Conservation (phyloP, 2,329 filamentous ascomycete genomes). For the Penicillium sp. region DNA sequence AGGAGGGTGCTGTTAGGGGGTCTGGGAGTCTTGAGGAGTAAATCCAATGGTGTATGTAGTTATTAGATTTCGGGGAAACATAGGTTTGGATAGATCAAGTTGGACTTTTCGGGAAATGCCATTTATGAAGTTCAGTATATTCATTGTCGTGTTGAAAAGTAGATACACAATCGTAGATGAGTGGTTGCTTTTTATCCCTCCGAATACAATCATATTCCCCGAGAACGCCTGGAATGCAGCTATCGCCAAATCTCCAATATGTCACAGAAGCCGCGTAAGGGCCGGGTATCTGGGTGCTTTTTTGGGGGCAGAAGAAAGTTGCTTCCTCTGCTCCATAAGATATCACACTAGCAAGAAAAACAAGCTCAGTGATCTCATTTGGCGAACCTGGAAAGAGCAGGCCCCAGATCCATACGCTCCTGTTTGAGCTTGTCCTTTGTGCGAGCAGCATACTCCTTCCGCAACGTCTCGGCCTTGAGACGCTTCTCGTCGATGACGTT, state of each 20-base stretch:
- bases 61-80: too few relatives aligned
- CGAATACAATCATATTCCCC: conserved; percentile 22
- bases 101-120: too few relatives aligned
- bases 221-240: conserved; percentile 28
- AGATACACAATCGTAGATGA: conserved; percentile 12
- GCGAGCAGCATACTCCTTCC: conserved; percentile 64
- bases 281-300: conserved; percentile 27
- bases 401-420: conserved; percentile 73
- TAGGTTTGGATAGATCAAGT: too few relatives aligned
- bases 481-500: conserved; percentile 97
- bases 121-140: conserved; percentile 6
- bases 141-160: conserved; percentile 7
- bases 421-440: conserved; percentile 63
- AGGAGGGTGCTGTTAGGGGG: conserved; percentile 37
- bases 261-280: conserved; percentile 17
- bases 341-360: conserved; percentile 15
- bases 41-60: too few relatives aligned
- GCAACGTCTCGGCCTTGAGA: conserved; percentile 77
- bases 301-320: neutral
- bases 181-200: conserved; percentile 22
- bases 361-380: conserved; percentile 52
- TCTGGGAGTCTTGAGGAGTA: conserved; percentile 37
- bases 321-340: conserved; percentile 12
- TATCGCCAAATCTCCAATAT: conserved; percentile 20
- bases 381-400: conserved; percentile 80